Evolutionary conservation across 2,329 filamentous ascomycete genomes (phyloP).

Genomic region (Waltergamsia citrina): DNA sequence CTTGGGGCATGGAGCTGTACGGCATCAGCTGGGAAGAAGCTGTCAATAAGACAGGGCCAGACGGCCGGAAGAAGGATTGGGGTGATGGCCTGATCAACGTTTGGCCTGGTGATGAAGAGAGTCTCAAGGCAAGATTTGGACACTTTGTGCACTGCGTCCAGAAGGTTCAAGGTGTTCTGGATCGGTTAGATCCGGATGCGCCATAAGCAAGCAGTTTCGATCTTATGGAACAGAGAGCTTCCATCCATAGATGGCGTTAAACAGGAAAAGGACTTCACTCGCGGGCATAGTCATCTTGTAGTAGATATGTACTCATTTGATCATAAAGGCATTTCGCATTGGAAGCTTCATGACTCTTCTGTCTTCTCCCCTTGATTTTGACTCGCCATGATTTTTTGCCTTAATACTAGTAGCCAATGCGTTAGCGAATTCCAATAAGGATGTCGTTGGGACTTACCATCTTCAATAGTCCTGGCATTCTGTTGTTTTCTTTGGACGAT

Average conservation of each 20-base stretch:
- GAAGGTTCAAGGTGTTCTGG: conserved; percentile 14
- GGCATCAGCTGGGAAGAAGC: conserved; percentile 26
- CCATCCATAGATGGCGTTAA: background rate
- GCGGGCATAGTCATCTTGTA: too few species aligned
- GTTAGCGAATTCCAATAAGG: conserved; percentile 1
- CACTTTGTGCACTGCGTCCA: conserved; percentile 20
- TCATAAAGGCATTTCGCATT: background rate
- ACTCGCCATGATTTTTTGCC: conserved; percentile 32
- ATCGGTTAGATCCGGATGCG: background rate
- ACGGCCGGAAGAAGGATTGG: conserved; percentile 17
- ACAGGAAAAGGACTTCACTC: too few species aligned
- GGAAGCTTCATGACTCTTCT: conserved; percentile 5
- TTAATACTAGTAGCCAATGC: conserved; percentile 21
- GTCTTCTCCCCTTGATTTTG: conserved; percentile 15
- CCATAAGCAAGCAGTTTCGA: background rate
- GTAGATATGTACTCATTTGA: too few species aligned
- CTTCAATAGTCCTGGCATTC: conserved; percentile 80
- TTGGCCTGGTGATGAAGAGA: conserved; percentile 18
- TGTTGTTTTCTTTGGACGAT: conserved; percentile 65
- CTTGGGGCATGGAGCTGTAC: conserved; percentile 21
- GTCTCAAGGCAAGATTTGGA: conserved; percentile 15
- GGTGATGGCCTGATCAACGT: conserved; percentile 17
- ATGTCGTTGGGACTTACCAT: conserved; percentile 42
- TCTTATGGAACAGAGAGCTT: background rate
- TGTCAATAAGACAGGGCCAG: conserved; percentile 16